Base-by-base conservation (phyloP, 495 filamentous ascomycete genomes). In the Neurospora intermedia region DNA sequence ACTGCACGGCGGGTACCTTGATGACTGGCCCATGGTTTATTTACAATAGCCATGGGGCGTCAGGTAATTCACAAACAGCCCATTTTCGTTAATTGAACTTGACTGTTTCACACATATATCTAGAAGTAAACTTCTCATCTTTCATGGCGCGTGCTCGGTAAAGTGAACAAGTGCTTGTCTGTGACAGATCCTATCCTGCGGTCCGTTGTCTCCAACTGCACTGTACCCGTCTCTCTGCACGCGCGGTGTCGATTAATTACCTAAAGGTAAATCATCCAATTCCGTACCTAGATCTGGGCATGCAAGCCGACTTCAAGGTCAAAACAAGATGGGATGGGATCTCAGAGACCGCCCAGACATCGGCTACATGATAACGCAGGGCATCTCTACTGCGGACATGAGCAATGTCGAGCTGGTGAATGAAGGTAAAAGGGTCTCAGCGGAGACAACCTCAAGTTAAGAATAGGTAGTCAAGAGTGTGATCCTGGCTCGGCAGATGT, bases 401-500 rank as follows among this genome's bases (percentile, higher is more conserved):
- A 62, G 35, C 27, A 9, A 35, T 2, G 1, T 66, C 4, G 27
- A 66, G 70, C 70, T 66, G 45, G 31, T 66, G 2, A 39, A 66
- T 41, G 5, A 39, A 72, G 8, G 40, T 72, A 5, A 46, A 46
- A 31, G 7, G 31, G 6, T 1, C 42, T 72, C 71, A 41, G 70
- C 71, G 20, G 73, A 15, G 40, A 62, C 43, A n/a, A n/a, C n/a
- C n/a, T n/a, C n/a, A 69, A 69, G 18, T 62, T 16, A 18, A 43
- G 43, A 43, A 43, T 16, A n/a, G 43, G n/a, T 16, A n/a, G 43
- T n/a, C 69, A 71, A 31, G 69, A 13, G 45, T 66, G 70, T 70
- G 62, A 75, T 73, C 77, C 76, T 70, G 74, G 77, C 72, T 73
- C 75, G 77, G 76, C 76, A 79, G 77, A 76, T 80, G 73, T 72